These are phyloP conservation scores for Trichoderma sp. DNA, from an alignment of 2,329 filamentous ascomycete species.

Conservation along the genomic window DNA sequence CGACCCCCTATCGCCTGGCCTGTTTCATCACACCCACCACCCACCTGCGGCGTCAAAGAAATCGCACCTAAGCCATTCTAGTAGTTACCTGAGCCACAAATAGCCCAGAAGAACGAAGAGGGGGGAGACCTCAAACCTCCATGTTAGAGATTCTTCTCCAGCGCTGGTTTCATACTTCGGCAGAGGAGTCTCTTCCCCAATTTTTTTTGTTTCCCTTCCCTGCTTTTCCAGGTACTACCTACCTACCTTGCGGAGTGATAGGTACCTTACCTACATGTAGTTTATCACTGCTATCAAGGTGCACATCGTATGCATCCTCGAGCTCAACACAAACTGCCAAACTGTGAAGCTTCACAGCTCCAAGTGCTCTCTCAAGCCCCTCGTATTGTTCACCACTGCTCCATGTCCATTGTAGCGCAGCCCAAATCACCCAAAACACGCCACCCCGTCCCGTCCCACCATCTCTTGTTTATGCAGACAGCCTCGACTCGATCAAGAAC, in stretches of 20 bases:
- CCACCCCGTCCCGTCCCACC: not conserved
- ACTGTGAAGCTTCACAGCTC: no score
- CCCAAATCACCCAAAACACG: not conserved
- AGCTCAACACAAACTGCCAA: no score
- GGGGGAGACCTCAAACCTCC: conserved; percentile 16
- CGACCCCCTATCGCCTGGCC: conserved; percentile 17
- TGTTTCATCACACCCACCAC: conserved; percentile 17
- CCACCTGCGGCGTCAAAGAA: conserved; percentile 9
- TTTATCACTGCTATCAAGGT: no score
- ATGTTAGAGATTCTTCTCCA: conserved; percentile 19
- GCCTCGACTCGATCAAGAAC: no score
- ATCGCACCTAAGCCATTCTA: not conserved
- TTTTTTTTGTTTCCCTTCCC: not conserved
- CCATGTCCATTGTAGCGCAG: no score
- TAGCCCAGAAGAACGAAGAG: not conserved
- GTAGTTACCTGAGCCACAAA: no score
- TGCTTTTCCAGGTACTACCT: not conserved
- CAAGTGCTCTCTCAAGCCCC: not conserved
- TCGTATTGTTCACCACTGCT: not conserved
- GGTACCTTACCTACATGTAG: no score
- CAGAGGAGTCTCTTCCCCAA: not conserved
- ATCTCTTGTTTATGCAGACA: not conserved
- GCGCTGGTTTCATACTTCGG: conserved; percentile 13
- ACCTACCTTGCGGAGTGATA: no score
- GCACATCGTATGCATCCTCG: no score